A percentile compares a stretch with the other conserved stretches of the same genome.
Conservation (phyloP, 495 filamentous ascomycete species). For the Massariosphaeria phaeospora region DNA sequence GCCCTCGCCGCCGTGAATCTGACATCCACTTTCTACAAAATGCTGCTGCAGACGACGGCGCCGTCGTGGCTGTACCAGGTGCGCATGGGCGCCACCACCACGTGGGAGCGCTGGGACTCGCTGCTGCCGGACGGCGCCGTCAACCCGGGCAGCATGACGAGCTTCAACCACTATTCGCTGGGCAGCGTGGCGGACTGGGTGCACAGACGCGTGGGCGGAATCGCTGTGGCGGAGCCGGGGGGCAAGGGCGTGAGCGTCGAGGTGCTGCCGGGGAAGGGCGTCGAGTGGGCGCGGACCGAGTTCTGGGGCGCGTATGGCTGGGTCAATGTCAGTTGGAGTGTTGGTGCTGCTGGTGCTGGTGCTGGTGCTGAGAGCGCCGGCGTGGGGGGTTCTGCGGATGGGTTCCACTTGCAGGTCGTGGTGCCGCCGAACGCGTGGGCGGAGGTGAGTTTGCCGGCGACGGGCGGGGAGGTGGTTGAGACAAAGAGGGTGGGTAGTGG, state of each 20-base stretch:
- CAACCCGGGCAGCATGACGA: constrained; percentile 52
- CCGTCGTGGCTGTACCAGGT: constrained; percentile 53
- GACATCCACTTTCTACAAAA: constrained; percentile 36
- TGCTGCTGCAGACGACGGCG: constrained; percentile 41
- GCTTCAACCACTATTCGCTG: constrained; percentile 53
- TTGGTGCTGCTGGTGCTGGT: constrained; percentile 5
- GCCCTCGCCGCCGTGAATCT: constrained; percentile 41
- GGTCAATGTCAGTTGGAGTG: constrained; percentile 9
- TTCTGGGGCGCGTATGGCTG: constrained; percentile 15
- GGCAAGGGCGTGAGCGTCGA: constrained; percentile 11
- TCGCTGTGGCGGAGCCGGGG: constrained; percentile 11
- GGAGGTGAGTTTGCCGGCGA: not conserved
- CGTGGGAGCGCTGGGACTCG: constrained; percentile 56
- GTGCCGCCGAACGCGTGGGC: constrained; percentile 3
- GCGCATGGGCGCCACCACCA: constrained; percentile 49
- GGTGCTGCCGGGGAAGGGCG: constrained; percentile 10
- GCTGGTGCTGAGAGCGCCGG: too few species aligned
- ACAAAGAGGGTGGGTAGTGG: not conserved
- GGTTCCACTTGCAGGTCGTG: not conserved
- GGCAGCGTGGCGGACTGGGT: constrained; percentile 40
- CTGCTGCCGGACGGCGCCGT: constrained; percentile 48
- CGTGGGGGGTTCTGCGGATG: too few species aligned
- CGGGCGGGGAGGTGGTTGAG: too few species aligned
- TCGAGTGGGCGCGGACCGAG: not conserved
- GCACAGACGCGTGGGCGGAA: constrained; percentile 14